A percentile compares a stretch with the other conserved stretches of the same genome.
Conservation (phyloP, 2,329 filamentous ascomycete species). For the Xylariaceae sp. region DNA sequence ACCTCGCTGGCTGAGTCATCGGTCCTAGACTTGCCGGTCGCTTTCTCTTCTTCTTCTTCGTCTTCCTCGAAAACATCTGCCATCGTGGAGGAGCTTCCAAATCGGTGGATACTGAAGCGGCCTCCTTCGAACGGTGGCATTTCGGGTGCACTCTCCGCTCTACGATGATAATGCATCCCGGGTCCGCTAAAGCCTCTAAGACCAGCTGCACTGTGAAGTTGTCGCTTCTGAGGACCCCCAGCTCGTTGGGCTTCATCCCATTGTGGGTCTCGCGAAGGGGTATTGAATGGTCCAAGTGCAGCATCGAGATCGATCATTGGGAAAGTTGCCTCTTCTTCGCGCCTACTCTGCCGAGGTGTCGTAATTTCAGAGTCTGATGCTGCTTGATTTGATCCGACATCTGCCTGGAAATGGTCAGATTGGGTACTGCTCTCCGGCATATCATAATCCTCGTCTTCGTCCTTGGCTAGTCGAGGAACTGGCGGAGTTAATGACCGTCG, state of each 20-base stretch:
- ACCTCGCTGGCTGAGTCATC: constrained; percentile 27
- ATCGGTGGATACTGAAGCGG: constrained; percentile 55
- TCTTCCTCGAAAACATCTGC: constrained; percentile 85
- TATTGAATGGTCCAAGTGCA: constrained; percentile 88
- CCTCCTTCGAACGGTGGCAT: constrained; percentile 68
- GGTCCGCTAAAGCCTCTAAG: constrained; percentile 64
- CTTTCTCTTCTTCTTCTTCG: constrained; percentile 58
- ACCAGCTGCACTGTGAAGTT: constrained; percentile 74
- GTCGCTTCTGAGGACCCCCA: constrained; percentile 55
- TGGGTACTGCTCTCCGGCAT: constrained; percentile 23
- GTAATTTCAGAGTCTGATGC: constrained; percentile 36
- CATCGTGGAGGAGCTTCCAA: constrained; percentile 69
- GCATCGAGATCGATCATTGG: constrained; percentile 93
- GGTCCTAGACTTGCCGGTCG: constrained; percentile 23
- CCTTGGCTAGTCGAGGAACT: constrained; percentile 29
- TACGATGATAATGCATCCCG: constrained; percentile 71
- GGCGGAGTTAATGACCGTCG: constrained; percentile 47
- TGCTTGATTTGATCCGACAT: constrained; percentile 35
- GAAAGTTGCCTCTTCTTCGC: constrained; percentile 61
- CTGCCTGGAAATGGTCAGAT: constrained; percentile 36
- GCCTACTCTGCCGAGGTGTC: constrained; percentile 34
- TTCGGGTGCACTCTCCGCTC: constrained; percentile 76
- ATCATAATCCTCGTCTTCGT: constrained; percentile 28
- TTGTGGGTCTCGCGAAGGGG: constrained; percentile 61
- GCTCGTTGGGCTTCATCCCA: constrained; percentile 64